phyloP scores from a whole-genome alignment of 2,329 filamentous ascomycete genomes.

The Xylaria sp. region DNA sequence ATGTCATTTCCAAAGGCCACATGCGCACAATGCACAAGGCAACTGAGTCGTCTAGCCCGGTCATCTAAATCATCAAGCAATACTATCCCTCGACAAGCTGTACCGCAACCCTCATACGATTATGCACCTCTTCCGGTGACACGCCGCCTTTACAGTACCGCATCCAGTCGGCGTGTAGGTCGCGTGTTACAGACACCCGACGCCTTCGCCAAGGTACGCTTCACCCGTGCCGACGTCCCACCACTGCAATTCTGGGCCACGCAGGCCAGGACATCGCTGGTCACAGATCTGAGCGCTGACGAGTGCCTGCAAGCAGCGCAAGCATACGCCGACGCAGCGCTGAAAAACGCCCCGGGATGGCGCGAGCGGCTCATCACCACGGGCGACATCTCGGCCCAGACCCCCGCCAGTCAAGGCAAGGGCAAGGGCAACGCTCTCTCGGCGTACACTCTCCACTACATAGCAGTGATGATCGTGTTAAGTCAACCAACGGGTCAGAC shows the following conservation, averaged over 20 bases:
- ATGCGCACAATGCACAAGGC: slow-evolving; percentile 22
- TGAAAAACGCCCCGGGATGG: slow-evolving; percentile 33
- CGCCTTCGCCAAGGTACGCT: slow-evolving; percentile 29
- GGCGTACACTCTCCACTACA: slow-evolving; percentile 41
- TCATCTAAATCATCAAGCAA: background rate
- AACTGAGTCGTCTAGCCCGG: slow-evolving; percentile 3
- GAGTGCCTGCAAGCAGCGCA: slow-evolving; percentile 32
- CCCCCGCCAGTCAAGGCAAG: background rate
- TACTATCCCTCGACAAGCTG: background rate
- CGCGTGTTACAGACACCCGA: background rate
- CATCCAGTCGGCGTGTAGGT: background rate
- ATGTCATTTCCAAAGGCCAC: slow-evolving; percentile 17
- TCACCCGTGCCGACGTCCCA: slow-evolving; percentile 40
- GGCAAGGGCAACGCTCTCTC: slow-evolving; percentile 7
- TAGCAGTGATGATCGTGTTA: slow-evolving; percentile 37
- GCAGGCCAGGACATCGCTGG: slow-evolving; percentile 10
- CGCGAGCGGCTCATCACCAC: slow-evolving; percentile 29
- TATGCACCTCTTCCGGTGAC: background rate
- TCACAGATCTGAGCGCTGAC: slow-evolving; percentile 31
- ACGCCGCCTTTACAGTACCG: slow-evolving; percentile 1
- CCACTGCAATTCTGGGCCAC: slow-evolving; percentile 36
- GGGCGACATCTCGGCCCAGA: slow-evolving; percentile 13
- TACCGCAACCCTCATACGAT: slow-evolving; percentile 4
- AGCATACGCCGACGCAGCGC: slow-evolving; percentile 36
- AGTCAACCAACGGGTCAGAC: background rate